Conservation (phyloP, 495 filamentous ascomycete species). For the Penicillium turbatum region DNA sequence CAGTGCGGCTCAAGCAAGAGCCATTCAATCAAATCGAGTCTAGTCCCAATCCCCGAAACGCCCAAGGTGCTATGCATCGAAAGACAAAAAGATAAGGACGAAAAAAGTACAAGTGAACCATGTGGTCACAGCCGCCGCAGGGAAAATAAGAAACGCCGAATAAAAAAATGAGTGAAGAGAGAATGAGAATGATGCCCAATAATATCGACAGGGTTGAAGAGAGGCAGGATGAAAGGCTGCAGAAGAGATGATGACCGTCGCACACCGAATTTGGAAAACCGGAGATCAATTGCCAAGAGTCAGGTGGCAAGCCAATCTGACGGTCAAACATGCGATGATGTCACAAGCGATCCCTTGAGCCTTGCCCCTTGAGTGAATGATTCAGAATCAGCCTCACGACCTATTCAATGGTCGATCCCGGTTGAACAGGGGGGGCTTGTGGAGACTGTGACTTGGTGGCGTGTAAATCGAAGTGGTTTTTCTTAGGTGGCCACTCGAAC, state of each 20-base stretch:
- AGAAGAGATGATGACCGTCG: not conserved
- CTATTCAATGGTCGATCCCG: constrained; percentile 7
- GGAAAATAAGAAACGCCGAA: constrained; percentile 15
- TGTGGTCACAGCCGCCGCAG: constrained; percentile 19
- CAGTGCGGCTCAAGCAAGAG: constrained; percentile 26
- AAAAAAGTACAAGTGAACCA: constrained; percentile 22
- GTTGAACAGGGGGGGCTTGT: constrained; percentile 9
- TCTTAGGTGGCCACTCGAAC: constrained; percentile 18
- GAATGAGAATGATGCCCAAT: constrained; percentile 6
- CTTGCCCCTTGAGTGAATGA: constrained; percentile 17
- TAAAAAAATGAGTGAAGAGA: constrained; percentile 8
- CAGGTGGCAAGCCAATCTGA: constrained; percentile 24
- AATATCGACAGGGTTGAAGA: constrained; percentile 14
- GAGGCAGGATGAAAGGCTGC: constrained; percentile 4
- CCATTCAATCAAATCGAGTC: constrained; percentile 34
- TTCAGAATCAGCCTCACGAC: constrained; percentile 6
- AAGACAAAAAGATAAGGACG: constrained; percentile 19
- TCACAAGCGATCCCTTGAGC: constrained; percentile 22
- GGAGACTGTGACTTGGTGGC: constrained; percentile 17
- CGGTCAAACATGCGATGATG: constrained; percentile 29
- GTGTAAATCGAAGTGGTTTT: not conserved
- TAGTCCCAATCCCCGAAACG: constrained; percentile 35
- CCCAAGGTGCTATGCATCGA: constrained; percentile 33
- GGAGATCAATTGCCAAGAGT: constrained; percentile 22
- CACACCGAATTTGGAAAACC: constrained; percentile 9